These are phyloP conservation scores for Fusarium sp. DNA, from an alignment of 2,329 filamentous ascomycete species.

Conservation along the genomic window DNA sequence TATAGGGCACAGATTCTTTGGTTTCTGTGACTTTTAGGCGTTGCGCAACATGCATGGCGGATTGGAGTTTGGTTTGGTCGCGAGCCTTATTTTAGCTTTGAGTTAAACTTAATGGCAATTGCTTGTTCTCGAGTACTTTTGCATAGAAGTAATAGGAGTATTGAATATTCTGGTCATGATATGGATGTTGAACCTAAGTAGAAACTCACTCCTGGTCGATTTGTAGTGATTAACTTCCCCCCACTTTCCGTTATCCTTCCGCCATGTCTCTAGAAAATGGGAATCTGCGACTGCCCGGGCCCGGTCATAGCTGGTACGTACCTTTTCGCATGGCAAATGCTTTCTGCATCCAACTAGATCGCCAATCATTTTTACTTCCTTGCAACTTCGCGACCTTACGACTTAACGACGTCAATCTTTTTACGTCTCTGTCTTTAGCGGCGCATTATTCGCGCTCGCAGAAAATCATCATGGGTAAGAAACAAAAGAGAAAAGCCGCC, in stretches of 20 bases:
- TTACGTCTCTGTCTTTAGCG: slow-evolving; percentile 7
- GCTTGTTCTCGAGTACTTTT: not conserved
- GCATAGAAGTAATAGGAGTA: not conserved
- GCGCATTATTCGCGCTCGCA: slow-evolving; percentile 23
- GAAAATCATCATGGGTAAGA: slow-evolving; percentile 42
- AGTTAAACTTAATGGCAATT: slow-evolving; percentile 24
- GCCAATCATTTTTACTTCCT: slow-evolving; percentile 22
- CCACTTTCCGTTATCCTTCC: slow-evolving; percentile 4
- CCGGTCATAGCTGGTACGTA: slow-evolving; percentile 23
- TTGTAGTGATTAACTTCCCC: not conserved
- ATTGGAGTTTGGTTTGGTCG: slow-evolving; percentile 25
- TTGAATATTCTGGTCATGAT: not conserved
- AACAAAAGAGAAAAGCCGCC: slow-evolving; percentile 31
- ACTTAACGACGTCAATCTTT: not conserved
- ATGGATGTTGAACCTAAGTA: not conserved
- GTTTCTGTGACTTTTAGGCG: slow-evolving; percentile 33
- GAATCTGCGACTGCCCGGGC: not conserved
- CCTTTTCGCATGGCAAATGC: slow-evolving; percentile 19
- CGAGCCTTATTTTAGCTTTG: slow-evolving; percentile 13
- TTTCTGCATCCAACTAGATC: slow-evolving; percentile 9
- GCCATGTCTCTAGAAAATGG: not conserved
- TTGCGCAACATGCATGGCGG: slow-evolving; percentile 42
- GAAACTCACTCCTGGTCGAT: not conserved
- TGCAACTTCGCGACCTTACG: slow-evolving; percentile 8
- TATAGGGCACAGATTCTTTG: slow-evolving; percentile 40